Base-by-base conservation (phyloP, 2,329 filamentous ascomycete genomes). In the Stemphylium vesicarium region DNA sequence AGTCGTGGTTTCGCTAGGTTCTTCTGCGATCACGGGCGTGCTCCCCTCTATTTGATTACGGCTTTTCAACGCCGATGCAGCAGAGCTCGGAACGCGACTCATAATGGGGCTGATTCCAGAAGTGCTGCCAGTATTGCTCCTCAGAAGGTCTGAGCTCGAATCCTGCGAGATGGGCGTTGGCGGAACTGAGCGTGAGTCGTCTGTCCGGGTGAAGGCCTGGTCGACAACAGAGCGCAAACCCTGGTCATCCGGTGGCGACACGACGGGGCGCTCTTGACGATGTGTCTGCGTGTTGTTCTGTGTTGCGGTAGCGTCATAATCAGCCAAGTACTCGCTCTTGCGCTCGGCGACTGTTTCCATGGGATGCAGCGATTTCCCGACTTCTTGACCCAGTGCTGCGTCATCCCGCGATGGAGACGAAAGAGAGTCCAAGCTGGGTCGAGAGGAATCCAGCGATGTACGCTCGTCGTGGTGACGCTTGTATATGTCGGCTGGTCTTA, bases 401-500 rank as follows among this genome's bases (percentile, higher is more conserved):
- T 67, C 65, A 33, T 72, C 64, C 26, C 52, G 64, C 43, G 65
- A 59, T 13, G 60, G 66, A 35, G 62, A 61, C 7, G 73, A 64
- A n/a, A 78, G 65, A 18, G 82, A 81, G 60, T 88, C 85, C 54
- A 85, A 69, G 59, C 82, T 86, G 4, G 84, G 83, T 46, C 84
- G 79, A 16, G 80, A 76, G 9, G 83, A 84, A 2, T 88, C 87
- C 52, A 84, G 74, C 1, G 84, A 85, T 51, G 80, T 80, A 33
- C 82, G 77, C 61, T 84, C 88, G 62, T 91, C 88, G 47, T 85
- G 85, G 72, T 88, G 81, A 5, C 88, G 85, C 67, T 84, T 88
- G 72, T 94, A 93, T 37, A 93, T 88, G 62, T 96, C 91, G 11
- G 88, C 84, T 1, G 91, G 90, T 33, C 89, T 82, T 51, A 92